phyloP scores from a whole-genome alignment of 495 filamentous ascomycete species.

The Coniosporium apollinis region DNA sequence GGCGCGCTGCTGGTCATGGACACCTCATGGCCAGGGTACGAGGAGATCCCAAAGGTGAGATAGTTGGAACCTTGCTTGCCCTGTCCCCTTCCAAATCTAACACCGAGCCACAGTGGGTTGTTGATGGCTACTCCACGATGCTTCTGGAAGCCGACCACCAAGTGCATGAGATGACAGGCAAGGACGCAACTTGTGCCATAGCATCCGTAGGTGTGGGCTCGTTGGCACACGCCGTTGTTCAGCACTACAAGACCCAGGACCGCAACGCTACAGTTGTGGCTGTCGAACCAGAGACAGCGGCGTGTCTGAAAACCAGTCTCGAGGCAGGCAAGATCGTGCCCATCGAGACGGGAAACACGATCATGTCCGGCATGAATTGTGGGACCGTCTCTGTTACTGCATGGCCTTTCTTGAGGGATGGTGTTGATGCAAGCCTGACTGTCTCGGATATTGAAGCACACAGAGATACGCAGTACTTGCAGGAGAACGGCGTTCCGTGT shows the following conservation, averaged over 20 bases:
- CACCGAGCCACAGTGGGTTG: constrained; percentile 41
- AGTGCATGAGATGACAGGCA: constrained; percentile 15
- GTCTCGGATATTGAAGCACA: constrained; percentile 42
- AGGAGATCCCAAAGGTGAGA: constrained; percentile 37
- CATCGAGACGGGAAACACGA: constrained; percentile 35
- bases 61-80: no score
- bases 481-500: constrained; percentile 26
- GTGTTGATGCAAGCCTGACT: constrained; percentile 40
- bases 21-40: constrained; percentile 42
- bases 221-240: constrained; percentile 41
- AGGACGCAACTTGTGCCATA: constrained; percentile 27
- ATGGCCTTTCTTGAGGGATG: constrained; percentile 37
- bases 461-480: constrained; percentile 32
- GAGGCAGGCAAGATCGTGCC: constrained; percentile 24
- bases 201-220: constrained; percentile 50
- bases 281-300: constrained; percentile 48
- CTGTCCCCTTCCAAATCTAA: no score
- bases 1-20: constrained; percentile 45
- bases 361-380: constrained; percentile 55
- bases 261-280: constrained; percentile 27
- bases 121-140: constrained; percentile 57
- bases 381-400: constrained; percentile 45
- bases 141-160: constrained; percentile 44
- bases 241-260: constrained; percentile 35
- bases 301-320: constrained; percentile 38